phyloP scores from a whole-genome alignment of 140 eudicot species.

The Anethum foeniculum region DNA sequence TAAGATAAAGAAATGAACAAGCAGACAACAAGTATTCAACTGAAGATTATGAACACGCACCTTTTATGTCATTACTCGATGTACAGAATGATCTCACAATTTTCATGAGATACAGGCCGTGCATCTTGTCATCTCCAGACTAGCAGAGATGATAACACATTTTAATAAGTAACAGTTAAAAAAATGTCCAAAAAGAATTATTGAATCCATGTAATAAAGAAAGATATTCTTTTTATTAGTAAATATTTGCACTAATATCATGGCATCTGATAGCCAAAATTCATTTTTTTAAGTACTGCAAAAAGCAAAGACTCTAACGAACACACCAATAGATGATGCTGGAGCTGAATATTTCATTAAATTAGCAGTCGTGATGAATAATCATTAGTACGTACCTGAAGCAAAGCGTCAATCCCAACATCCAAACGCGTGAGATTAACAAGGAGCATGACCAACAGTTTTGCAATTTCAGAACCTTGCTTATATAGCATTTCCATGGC shows the following conservation, averaged over 20 bases:
- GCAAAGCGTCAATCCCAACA: constrained; percentile 83
- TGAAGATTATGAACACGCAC: constrained; percentile 23
- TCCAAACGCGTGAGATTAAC: constrained; percentile 91
- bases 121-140: constrained; percentile 83
- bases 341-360: neutral
- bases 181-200: neutral
- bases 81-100: constrained; percentile 93
- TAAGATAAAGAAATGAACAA: neutral
- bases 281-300: neutral
- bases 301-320: constrained; percentile 1
- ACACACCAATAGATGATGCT: neutral
- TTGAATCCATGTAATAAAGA: neutral
- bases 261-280: neutral
- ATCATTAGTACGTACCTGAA: constrained; percentile 49
- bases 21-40: neutral
- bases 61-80: constrained; percentile 60
- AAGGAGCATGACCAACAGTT: constrained; percentile 71
- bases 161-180: constrained; percentile 3
- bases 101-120: constrained; percentile 73
- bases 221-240: neutral
- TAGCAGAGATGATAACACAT: constrained; percentile 25
- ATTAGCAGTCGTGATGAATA: neutral
- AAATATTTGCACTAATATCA: neutral
- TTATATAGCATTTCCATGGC: constrained; percentile 56
- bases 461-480: constrained; percentile 42